Evolutionary conservation across 1,284 basidiomycete species (phyloP), one percentile per base, ranked within the genome.

Genomic region (Dichomitus squalens): DNA sequence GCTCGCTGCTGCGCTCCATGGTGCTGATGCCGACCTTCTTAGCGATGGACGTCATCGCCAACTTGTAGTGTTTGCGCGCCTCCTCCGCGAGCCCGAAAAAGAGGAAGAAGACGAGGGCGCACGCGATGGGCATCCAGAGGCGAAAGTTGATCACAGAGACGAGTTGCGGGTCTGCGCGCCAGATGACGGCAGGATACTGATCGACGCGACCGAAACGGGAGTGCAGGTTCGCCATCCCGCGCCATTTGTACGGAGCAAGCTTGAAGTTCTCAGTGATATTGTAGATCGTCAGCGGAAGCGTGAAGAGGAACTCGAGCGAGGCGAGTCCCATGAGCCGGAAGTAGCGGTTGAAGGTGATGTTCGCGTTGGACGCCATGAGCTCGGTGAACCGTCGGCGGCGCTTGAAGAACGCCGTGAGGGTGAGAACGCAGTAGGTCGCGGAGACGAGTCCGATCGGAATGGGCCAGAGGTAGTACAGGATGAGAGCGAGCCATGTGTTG

Each of bases 321-420:
- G 83, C 77, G 29, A 86, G 69, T 0, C 73, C 73, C 69, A 84
- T 78, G 23, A 85, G 76, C 4, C 84, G 82, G 52, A 83, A 66
- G 67, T 83, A 86, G 18, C 78, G 78, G 56, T 75, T 73, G 50
- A 75, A 72, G 36, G 76, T 73, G 21, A 76, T 68, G 40, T 68
- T 59, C 50, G 54, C 63, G 58, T 68, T 66, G 46, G 58, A 57
- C 4, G 60, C 55, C 48, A 69, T 58, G 49, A 70, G 58, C 44
- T 71, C 63, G 40, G 54, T 64, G 58, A 71, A 64, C 44, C 69
- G 62, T 35, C 59, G 57, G 34, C 69, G 64, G 36, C 70, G 66
- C 29, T 57, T 59, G 21, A 65, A 49, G 62, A 74, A 72, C 2
- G 68, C 63, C 25, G 58, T 63, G 20, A 73, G 48, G 7, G 69